Conservation (phyloP, 2,329 filamentous ascomycete species). For the Diplodia corticola region DNA sequence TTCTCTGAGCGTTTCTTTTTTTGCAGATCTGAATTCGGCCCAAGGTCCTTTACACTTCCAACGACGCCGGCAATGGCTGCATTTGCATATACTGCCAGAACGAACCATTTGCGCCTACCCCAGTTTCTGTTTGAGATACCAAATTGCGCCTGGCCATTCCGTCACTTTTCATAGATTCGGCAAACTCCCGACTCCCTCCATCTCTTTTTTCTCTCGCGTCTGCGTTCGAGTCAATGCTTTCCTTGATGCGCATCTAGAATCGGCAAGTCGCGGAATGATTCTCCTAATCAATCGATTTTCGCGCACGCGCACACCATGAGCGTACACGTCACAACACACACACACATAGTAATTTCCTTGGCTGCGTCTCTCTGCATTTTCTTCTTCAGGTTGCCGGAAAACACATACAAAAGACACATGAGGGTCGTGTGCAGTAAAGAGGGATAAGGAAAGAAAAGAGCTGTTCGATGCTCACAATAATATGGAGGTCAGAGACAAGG, state of each 20-base stretch:
- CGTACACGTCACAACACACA: neutral
- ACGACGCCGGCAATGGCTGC: neutral
- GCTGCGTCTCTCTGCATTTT: neutral
- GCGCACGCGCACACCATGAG: neutral
- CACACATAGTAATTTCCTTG: neutral
- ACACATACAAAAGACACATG: neutral
- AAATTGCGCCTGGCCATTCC: constrained; percentile 6
- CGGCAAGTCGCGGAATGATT: neutral
- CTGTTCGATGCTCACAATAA: neutral
- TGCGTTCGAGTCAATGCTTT: neutral
- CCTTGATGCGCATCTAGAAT: neutral
- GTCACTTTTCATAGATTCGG: neutral
- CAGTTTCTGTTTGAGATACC: constrained; percentile 7
- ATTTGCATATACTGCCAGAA: neutral
- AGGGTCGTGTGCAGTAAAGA: neutral
- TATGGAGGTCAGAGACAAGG: neutral
- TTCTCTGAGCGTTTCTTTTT: constrained; percentile 4
- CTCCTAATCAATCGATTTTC: neutral
- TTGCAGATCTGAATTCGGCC: neutral
- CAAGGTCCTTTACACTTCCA: neutral
- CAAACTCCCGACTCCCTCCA: neutral
- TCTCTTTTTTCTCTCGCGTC: neutral
- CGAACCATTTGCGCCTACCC: neutral
- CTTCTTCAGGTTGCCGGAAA: neutral
- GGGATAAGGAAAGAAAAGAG: neutral